A percentile compares a stretch with the other conserved stretches of the same genome.
Evolutionary conservation across 1,284 basidiomycete species (phyloP).

Genomic region (Porodaedalea pini): DNA sequence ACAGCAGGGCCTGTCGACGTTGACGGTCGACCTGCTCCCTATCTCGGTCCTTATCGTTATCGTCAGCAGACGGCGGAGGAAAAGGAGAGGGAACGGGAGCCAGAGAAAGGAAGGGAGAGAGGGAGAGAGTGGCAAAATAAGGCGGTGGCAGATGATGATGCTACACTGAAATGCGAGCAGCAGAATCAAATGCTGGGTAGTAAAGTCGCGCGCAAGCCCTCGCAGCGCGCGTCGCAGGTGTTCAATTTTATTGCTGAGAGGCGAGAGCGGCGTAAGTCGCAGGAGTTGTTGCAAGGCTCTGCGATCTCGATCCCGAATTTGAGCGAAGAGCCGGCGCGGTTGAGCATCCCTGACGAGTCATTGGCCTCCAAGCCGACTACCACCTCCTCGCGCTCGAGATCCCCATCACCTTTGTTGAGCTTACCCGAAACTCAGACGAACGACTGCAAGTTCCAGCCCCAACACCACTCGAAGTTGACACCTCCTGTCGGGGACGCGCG

Average conservation of each 20-base stretch:
- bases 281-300: conserved; percentile 28
- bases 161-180: background rate
- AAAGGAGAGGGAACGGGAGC: background rate
- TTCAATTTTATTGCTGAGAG: conserved; percentile 59
- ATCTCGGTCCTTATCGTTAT: background rate
- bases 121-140: background rate
- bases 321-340: background rate
- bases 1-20: conserved; percentile 27
- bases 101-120: no score
- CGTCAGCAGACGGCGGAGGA: no score
- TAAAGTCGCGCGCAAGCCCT: conserved; percentile 34
- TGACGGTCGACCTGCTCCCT: conserved; percentile 1
- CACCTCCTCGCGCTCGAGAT: background rate
- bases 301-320: no score
- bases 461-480: background rate
- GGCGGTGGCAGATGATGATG: no score
- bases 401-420: background rate
- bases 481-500: background rate
- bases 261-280: conserved; percentile 24
- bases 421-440: background rate
- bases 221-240: conserved; percentile 63
- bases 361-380: background rate
- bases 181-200: conserved; percentile 2
- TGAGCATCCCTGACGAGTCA: background rate
- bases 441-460: background rate